Percentiles rank a stretch among this genome's conserved stretches.
Conservation (phyloP, 2,329 filamentous ascomycete genomes). For the Scorias spongiosa region DNA sequence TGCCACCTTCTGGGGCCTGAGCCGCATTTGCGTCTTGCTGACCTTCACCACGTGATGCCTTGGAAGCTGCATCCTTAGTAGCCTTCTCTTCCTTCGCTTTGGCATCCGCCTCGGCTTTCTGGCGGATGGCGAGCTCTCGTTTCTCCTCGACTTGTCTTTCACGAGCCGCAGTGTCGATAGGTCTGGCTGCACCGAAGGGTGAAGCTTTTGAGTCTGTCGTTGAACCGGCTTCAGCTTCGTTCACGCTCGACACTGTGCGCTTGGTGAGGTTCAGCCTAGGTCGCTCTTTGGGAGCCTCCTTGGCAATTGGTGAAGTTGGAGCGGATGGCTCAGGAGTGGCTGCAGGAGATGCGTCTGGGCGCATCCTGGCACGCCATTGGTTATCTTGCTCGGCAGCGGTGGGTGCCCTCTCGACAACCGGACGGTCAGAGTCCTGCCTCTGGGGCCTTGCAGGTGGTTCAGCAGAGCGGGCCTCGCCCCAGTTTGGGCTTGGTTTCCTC, state of each 20-base stretch:
- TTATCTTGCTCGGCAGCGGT: constrained; percentile 87
- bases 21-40: constrained; percentile 26
- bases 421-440: constrained; percentile 54
- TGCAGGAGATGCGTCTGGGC: constrained; percentile 57
- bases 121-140: constrained; percentile 53
- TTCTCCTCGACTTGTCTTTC: constrained; percentile 88
- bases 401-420: constrained; percentile 49
- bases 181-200: constrained; percentile 83
- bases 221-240: constrained; percentile 34
- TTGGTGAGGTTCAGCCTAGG: constrained; percentile 81
- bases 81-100: constrained; percentile 59
- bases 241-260: constrained; percentile 71
- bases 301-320: constrained; percentile 54
- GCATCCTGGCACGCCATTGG: constrained; percentile 86
- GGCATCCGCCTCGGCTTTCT: constrained; percentile 78
- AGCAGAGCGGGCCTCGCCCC: constrained; percentile 49
- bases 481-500: constrained; percentile 47
- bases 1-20: constrained; percentile 21
- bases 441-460: constrained; percentile 69
- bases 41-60: constrained; percentile 30
- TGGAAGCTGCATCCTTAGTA: constrained; percentile 44
- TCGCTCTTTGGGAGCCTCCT: constrained; percentile 46
- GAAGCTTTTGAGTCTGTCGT: constrained; percentile 53
- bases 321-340: constrained; percentile 59
- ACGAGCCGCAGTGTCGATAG: constrained; percentile 81